These are phyloP conservation scores for Ganoderma boninense DNA, from an alignment of 1,284 basidiomycete genomes.

Conservation along the genomic window DNA sequence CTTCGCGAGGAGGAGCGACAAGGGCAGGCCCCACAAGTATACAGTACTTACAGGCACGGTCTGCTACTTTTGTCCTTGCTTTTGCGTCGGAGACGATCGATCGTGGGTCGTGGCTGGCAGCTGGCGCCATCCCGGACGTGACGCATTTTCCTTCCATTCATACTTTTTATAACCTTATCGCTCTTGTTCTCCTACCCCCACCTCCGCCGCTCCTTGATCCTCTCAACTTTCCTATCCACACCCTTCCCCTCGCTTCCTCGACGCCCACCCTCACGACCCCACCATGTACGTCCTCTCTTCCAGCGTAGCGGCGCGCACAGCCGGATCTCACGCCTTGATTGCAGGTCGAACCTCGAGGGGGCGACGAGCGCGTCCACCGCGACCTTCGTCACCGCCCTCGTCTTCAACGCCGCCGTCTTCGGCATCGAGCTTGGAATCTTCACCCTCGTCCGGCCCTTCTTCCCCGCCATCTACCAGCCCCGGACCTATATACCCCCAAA, in stretches of 20 bases:
- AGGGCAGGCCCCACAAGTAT: not conserved
- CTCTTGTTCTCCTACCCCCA: constrained; percentile 13
- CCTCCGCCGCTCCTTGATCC: constrained; percentile 21
- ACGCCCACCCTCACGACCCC: constrained; percentile 3
- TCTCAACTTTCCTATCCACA: not conserved
- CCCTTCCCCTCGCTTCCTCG: not conserved
- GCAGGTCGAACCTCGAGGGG: constrained; percentile 22
- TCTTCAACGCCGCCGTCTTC: constrained; percentile 76
- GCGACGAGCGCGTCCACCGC: constrained; percentile 45
- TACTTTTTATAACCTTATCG: constrained; percentile 11
- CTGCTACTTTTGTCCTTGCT: not conserved
- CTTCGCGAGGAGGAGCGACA: not conserved
- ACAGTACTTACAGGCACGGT: constrained; percentile 27
- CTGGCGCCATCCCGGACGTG: constrained; percentile 31
- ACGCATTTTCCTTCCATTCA: constrained; percentile 21
- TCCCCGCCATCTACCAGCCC: constrained; percentile 84
- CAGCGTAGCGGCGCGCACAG: not conserved
- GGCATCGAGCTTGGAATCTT: constrained; percentile 73
- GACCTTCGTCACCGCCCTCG: constrained; percentile 82
- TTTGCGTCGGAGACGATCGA: constrained; percentile 22
- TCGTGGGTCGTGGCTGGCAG: constrained; percentile 29
- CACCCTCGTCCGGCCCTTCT: constrained; percentile 73
- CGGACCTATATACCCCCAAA: constrained; percentile 66
- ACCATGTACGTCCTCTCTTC: constrained; percentile 25
- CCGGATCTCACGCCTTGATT: not conserved